A percentile compares a stretch with the other conserved stretches of the same genome.
phyloP scores from a whole-genome alignment of 352 stramenopile genomes.

The Pythium dissimile region DNA sequence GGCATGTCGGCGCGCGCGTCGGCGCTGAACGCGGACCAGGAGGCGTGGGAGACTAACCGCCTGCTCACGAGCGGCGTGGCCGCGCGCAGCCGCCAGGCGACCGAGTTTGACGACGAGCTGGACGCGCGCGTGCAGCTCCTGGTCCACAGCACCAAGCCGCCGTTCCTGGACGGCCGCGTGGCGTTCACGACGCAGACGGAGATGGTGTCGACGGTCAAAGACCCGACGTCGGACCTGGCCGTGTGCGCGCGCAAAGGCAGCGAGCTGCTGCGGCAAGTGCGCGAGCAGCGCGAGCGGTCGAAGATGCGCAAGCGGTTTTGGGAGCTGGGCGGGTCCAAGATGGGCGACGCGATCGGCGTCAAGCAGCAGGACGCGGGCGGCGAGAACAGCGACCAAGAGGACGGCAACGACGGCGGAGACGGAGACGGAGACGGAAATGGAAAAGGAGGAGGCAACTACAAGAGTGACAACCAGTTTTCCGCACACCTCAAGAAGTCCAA shows the following conservation, averaged over 20 bases:
- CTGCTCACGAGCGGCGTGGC: constrained; percentile 94
- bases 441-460: too few relatives aligned
- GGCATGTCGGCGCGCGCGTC: constrained; percentile 90
- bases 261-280: constrained; percentile 71
- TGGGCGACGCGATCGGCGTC: constrained; percentile 96
- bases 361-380: constrained; percentile 55
- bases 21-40: constrained; percentile 95
- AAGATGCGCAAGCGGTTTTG: constrained; percentile 99
- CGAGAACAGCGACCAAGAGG: constrained; percentile 53
- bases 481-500: constrained; percentile 91
- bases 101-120: constrained; percentile 92
- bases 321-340: constrained; percentile 96
- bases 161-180: constrained; percentile 94
- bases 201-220: constrained; percentile 94
- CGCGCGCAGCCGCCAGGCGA: constrained; percentile 58
- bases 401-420: constrained; percentile 32
- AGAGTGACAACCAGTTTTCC: constrained; percentile 93
- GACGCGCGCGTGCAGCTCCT: constrained; percentile 95
- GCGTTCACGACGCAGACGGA: constrained; percentile 94
- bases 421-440: too few relatives aligned
- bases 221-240: constrained; percentile 95
- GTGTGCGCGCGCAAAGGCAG: constrained; percentile 93
- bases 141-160: constrained; percentile 97
- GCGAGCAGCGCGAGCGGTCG: constrained; percentile 71
- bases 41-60: constrained; percentile 98